Percentiles rank a stretch among this genome's conserved stretches.
phyloP scores from a whole-genome alignment of 345 rosid genomes.

The Draba incana region DNA sequence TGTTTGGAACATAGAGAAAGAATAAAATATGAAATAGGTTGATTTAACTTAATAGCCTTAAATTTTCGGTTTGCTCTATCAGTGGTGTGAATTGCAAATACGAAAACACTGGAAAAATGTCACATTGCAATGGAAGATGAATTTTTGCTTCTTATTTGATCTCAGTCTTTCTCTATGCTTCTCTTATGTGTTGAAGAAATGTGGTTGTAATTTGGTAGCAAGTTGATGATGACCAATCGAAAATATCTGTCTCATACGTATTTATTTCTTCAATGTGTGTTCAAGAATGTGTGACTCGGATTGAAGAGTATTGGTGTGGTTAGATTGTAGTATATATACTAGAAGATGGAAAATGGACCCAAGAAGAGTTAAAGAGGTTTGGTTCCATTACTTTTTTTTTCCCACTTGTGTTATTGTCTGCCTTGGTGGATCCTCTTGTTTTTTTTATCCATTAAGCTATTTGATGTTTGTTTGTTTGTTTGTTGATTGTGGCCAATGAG shows the following conservation, averaged over 20 bases:
- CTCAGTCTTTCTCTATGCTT: too few species aligned
- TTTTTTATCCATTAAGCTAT: constrained; percentile 21
- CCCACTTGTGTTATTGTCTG: constrained; percentile 35
- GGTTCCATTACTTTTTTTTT: constrained; percentile 3
- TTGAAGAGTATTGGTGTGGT: constrained; percentile 22
- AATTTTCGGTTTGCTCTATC: too few species aligned
- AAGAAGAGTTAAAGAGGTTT: constrained; percentile 26
- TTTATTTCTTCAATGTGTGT: constrained; percentile 1
- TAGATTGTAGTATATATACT: constrained; percentile 4
- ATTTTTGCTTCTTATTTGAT: too few species aligned
- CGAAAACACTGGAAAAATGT: too few species aligned
- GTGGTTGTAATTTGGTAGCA: not conserved
- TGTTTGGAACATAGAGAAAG: too few species aligned
- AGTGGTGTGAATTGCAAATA: too few species aligned
- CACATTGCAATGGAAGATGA: too few species aligned
- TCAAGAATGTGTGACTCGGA: constrained; percentile 22
- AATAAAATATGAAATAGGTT: too few species aligned
- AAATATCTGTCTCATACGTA: not conserved
- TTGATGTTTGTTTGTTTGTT: not conserved
- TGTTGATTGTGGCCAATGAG: constrained; percentile 32
- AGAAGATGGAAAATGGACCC: constrained; percentile 28
- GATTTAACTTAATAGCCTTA: too few species aligned
- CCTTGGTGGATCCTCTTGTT: constrained; percentile 33
- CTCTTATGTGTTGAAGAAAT: not conserved
- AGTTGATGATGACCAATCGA: not conserved